Evolutionary conservation across 1,284 basidiomycete species (phyloP).

Genomic region (Melampsora medusae): DNA sequence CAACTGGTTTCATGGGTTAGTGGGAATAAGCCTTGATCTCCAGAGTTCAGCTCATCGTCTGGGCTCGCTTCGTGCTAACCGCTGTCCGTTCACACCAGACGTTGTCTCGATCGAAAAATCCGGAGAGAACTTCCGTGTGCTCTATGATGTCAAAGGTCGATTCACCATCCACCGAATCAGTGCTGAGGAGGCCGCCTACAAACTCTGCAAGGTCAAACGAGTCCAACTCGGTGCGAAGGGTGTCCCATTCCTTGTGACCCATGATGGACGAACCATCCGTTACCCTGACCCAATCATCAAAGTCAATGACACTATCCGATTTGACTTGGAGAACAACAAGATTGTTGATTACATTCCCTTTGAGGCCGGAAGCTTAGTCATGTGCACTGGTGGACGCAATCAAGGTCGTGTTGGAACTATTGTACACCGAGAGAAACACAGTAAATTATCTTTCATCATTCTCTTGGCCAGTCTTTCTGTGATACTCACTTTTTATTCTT

Average conservation of each 20-base stretch:
- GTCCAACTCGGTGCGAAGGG: slow-evolving; percentile 88
- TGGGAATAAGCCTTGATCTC: slow-evolving; percentile 39
- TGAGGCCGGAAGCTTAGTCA: slow-evolving; percentile 94
- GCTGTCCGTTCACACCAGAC: slow-evolving; percentile 60
- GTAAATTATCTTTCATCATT: neutral
- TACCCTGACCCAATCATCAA: slow-evolving; percentile 95
- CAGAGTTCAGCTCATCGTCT: neutral
- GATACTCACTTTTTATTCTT: neutral
- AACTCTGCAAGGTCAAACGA: slow-evolving; percentile 93
- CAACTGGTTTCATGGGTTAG: slow-evolving; percentile 93
- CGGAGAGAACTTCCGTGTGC: slow-evolving; percentile 97
- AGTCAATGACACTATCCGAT: slow-evolving; percentile 98
- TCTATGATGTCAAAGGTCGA: slow-evolving; percentile 99
- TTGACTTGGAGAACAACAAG: slow-evolving; percentile 91
- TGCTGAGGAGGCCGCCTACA: slow-evolving; percentile 94
- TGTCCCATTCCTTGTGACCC: slow-evolving; percentile 95
- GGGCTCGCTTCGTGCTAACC: neutral
- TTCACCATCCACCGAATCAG: slow-evolving; percentile 99
- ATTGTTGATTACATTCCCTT: slow-evolving; percentile 92
- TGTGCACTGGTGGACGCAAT: slow-evolving; percentile 98
- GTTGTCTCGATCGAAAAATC: slow-evolving; percentile 97
- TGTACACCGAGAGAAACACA: slow-evolving; percentile 90
- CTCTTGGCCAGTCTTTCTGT: neutral
- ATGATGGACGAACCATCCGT: slow-evolving; percentile 98
- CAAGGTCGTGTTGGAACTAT: slow-evolving; percentile 98